Percentiles rank a stretch among this genome's conserved stretches.
Conservation (phyloP, 768 basidiomycete species). For the Trametes cubensis region DNA sequence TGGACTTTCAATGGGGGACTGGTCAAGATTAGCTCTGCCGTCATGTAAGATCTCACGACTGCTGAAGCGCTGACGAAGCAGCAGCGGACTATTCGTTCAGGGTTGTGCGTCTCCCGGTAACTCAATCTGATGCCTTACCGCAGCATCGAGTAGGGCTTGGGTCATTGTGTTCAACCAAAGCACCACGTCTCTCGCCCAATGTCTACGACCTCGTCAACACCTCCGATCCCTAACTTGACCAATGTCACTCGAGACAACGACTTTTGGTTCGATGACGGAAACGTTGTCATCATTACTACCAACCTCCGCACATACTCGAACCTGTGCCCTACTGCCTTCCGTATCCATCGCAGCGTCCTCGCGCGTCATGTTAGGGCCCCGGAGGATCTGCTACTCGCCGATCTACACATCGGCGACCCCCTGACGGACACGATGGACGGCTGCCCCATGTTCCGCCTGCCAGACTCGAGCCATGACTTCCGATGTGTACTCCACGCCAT, state of each 20-base stretch:
- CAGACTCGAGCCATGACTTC: slow-evolving; percentile 4
- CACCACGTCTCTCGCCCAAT: no score
- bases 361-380: background rate
- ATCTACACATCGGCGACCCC: background rate
- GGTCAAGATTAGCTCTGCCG: no score
- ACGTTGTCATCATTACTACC: slow-evolving; percentile 58
- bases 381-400: background rate
- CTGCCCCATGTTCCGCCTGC: slow-evolving; percentile 1
- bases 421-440: background rate
- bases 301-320: background rate
- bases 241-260: background rate
- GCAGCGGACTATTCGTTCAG: no score
- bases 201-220: no score
- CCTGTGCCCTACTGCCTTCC: background rate
- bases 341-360: slow-evolving; percentile 7
- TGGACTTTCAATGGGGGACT: no score
- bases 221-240: no score
- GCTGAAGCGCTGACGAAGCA: background rate
- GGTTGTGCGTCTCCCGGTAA: no score
- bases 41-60: no score
- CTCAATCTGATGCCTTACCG: no score
- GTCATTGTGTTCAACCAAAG: no score
- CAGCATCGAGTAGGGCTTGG: no score
- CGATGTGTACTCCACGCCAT: slow-evolving; percentile 6
- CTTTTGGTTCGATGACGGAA: slow-evolving; percentile 72